Percentiles rank a stretch among this genome's conserved stretches.
phyloP scores from a whole-genome alignment of 2,329 filamentous ascomycete species.

The Aspergillus novofumigatus region DNA sequence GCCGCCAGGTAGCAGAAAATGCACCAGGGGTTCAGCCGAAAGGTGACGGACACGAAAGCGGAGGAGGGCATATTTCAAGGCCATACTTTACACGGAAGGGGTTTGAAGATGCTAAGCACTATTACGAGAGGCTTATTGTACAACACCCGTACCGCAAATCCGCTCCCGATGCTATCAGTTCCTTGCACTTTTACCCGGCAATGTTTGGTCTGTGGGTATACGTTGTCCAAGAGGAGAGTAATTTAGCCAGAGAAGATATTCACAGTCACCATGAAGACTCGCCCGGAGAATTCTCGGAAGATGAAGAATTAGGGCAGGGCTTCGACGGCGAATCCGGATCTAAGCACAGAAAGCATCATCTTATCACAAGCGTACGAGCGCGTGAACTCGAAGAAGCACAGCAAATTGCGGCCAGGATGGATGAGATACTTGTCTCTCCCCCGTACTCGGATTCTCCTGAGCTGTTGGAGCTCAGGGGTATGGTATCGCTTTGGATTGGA shows the following conservation, averaged over 20 bases:
- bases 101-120: slow-evolving; percentile 58
- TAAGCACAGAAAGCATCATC: slow-evolving; percentile 32
- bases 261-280: slow-evolving; percentile 21
- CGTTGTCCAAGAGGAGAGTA: slow-evolving; percentile 61
- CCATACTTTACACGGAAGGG: slow-evolving; percentile 45
- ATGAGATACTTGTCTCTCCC: slow-evolving; percentile 63
- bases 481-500: slow-evolving; percentile 69
- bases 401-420: slow-evolving; percentile 65
- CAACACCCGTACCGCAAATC: slow-evolving; percentile 68
- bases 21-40: neutral
- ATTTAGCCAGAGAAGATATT: slow-evolving; percentile 40
- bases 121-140: slow-evolving; percentile 74
- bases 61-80: slow-evolving; percentile 7
- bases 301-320: slow-evolving; percentile 26
- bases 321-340: slow-evolving; percentile 17
- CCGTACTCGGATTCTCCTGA: slow-evolving; percentile 67
- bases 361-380: slow-evolving; percentile 37
- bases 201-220: slow-evolving; percentile 80
- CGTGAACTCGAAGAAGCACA: slow-evolving; percentile 57
- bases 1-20: slow-evolving; percentile 20
- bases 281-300: slow-evolving; percentile 27
- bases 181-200: slow-evolving; percentile 74
- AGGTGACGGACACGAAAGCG: neutral
- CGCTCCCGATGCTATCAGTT: slow-evolving; percentile 56
- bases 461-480: slow-evolving; percentile 67